A percentile compares a stretch with the other conserved stretches of the same genome.
Conservation (phyloP, 2,329 filamentous ascomycete genomes). For the Neopestalotiopsis rosae region DNA sequence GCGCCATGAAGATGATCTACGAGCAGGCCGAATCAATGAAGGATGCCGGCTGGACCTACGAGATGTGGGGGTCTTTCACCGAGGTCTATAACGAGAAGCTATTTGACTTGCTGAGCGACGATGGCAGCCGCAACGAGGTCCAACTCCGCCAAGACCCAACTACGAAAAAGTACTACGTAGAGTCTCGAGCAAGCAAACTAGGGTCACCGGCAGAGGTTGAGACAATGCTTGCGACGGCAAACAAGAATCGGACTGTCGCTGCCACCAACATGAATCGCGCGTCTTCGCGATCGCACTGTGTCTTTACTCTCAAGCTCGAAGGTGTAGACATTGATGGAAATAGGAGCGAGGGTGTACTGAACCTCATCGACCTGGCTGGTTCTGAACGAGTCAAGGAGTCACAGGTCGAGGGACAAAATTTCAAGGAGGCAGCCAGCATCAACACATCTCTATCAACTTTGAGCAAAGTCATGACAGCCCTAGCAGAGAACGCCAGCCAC, state of each 20-base stretch:
- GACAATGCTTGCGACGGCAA: slow-evolving; percentile 78
- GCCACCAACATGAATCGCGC: slow-evolving; percentile 98
- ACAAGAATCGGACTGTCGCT: slow-evolving; percentile 87
- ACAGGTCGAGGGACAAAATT: slow-evolving; percentile 21
- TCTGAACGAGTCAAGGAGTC: slow-evolving; percentile 72
- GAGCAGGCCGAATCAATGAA: slow-evolving; percentile 81
- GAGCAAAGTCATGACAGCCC: slow-evolving; percentile 22
- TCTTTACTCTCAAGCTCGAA: slow-evolving; percentile 86
- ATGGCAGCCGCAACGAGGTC: slow-evolving; percentile 80
- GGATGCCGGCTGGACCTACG: slow-evolving; percentile 93
- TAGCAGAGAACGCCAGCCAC: slow-evolving; percentile 22
- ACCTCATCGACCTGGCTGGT: slow-evolving; percentile 93
- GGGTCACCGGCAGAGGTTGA: slow-evolving; percentile 83
- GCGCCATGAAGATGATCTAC: slow-evolving; percentile 92
- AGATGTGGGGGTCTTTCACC: slow-evolving; percentile 92
- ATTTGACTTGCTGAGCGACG: slow-evolving; percentile 77
- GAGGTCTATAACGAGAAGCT: slow-evolving; percentile 99
- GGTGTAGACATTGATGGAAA: slow-evolving; percentile 73
- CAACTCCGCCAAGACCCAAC: slow-evolving; percentile 82
- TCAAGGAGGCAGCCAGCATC: slow-evolving; percentile 29
- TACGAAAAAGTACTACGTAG: slow-evolving; percentile 33
- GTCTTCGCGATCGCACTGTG: slow-evolving; percentile 91
- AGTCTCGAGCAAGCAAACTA: slow-evolving; percentile 52
- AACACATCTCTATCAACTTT: slow-evolving; percentile 29
- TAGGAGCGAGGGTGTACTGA: slow-evolving; percentile 89